These are phyloP conservation scores for Emmonsiellopsis sp. DNA, from an alignment of 2,329 filamentous ascomycete genomes.

Conservation along the genomic window DNA sequence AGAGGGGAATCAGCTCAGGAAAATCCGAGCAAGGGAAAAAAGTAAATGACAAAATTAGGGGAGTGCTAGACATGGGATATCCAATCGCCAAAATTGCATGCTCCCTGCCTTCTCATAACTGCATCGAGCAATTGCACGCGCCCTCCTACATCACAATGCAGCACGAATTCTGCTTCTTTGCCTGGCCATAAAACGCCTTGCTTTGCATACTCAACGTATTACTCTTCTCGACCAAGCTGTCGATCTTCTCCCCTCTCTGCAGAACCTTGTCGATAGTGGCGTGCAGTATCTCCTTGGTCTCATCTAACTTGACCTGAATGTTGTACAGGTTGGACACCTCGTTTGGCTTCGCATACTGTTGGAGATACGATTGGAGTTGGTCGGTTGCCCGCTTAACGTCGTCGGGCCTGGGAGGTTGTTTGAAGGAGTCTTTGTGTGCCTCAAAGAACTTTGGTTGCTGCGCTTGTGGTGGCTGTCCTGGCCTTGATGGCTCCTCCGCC, in stretches of 20 bases:
- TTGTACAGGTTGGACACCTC: slow-evolving; percentile 48
- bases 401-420: slow-evolving; percentile 19
- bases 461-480: too few relatives aligned
- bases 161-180: slow-evolving; percentile 55
- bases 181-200: slow-evolving; percentile 90
- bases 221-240: slow-evolving; percentile 86
- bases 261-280: slow-evolving; percentile 69
- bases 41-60: too few relatives aligned
- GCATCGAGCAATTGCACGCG: neutral
- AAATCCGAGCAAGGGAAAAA: too few relatives aligned
- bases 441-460: too few relatives aligned
- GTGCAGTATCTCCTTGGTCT: slow-evolving; percentile 94
- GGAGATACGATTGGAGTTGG: too few relatives aligned
- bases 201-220: slow-evolving; percentile 82
- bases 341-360: too few relatives aligned
- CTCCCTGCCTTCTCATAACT: neutral
- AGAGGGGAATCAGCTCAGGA: too few relatives aligned
- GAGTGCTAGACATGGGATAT: too few relatives aligned
- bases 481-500: too few relatives aligned
- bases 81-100: too few relatives aligned
- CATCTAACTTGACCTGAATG: slow-evolving; percentile 94
- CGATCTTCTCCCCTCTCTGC: slow-evolving; percentile 93
- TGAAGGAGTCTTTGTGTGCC: too few relatives aligned
- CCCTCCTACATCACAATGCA: slow-evolving; percentile 45
- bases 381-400: too few relatives aligned